A percentile compares a stretch with the other conserved stretches of the same genome.
phyloP scores from a whole-genome alignment of 352 stramenopile species.

The Blastocystis sp. region DNA sequence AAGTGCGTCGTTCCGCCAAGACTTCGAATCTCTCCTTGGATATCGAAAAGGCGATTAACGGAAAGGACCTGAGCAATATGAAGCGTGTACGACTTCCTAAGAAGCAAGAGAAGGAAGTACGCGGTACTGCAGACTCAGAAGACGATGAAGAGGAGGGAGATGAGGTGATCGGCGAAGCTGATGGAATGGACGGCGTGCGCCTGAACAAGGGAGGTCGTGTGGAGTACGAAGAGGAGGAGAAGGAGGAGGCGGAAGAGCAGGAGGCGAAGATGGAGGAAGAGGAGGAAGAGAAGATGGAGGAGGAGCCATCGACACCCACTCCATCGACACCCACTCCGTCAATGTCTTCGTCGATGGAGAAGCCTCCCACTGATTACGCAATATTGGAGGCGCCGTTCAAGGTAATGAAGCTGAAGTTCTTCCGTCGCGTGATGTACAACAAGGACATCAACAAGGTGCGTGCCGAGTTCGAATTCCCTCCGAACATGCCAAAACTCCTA shows the following conservation, averaged over 20 bases:
- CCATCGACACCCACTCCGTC: not conserved
- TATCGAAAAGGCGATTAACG: not conserved
- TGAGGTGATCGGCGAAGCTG: constrained; percentile 75
- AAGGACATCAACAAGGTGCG: constrained; percentile 77
- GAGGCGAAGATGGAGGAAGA: constrained; percentile 32
- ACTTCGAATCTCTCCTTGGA: not conserved
- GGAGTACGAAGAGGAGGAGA: constrained; percentile 73
- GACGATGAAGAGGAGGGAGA: constrained; percentile 69
- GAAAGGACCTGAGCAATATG: constrained; percentile 39
- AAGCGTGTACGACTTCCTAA: constrained; percentile 33
- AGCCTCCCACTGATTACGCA: constrained; percentile 33
- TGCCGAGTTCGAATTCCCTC: constrained; percentile 77
- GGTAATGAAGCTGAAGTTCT: constrained; percentile 67
- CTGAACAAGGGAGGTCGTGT: constrained; percentile 73
- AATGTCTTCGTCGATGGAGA: not conserved
- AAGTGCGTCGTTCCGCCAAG: constrained; percentile 2
- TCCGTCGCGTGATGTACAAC: constrained; percentile 71
- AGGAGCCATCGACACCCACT: constrained; percentile 4
- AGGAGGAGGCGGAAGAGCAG: constrained; percentile 61
- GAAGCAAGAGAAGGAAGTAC: constrained; percentile 69
- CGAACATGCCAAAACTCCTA: constrained; percentile 77
- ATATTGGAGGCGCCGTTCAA: constrained; percentile 64
- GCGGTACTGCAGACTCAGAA: constrained; percentile 45
- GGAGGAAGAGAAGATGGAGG: constrained; percentile 68
- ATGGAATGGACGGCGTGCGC: constrained; percentile 75